Conservation (phyloP, 306 rosid genomes). For the Sophora flavescens region DNA sequence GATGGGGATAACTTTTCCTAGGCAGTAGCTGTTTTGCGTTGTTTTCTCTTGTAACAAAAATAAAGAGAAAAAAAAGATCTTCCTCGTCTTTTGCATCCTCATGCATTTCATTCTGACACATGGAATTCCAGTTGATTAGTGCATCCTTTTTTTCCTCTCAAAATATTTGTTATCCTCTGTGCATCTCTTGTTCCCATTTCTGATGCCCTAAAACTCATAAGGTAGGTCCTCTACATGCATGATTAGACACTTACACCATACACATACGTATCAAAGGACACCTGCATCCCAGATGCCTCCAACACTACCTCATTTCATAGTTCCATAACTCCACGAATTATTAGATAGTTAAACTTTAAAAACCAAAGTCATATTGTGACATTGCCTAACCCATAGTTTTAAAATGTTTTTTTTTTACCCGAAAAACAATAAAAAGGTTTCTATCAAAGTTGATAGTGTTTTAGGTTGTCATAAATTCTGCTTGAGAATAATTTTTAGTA, state of each 20-base stretch:
- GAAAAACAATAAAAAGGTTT: background rate
- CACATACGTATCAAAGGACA: background rate
- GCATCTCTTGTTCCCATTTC: conserved; percentile 11
- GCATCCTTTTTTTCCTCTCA: background rate
- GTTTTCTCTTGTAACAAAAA: too few relatives aligned
- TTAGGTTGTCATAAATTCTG: background rate
- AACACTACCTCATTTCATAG: background rate
- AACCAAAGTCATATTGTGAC: conserved; percentile 14
- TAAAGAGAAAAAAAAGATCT: background rate
- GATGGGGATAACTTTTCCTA: too few relatives aligned
- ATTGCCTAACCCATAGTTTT: conserved; percentile 8
- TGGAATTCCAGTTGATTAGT: conserved; percentile 1
- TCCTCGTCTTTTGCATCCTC: background rate
- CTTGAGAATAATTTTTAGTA: background rate
- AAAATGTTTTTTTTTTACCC: background rate
- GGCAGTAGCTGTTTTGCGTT: too few relatives aligned
- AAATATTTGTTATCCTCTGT: background rate
- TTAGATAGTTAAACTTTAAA: background rate
- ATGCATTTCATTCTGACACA: background rate
- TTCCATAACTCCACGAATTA: background rate
- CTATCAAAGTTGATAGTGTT: background rate
- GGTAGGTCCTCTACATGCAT: conserved; percentile 3
- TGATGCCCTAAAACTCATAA: background rate
- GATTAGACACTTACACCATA: background rate
- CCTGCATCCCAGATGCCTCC: background rate